phyloP scores from a whole-genome alignment of 2,329 filamentous ascomycete genomes.

The Pseudonectria foliicola region DNA sequence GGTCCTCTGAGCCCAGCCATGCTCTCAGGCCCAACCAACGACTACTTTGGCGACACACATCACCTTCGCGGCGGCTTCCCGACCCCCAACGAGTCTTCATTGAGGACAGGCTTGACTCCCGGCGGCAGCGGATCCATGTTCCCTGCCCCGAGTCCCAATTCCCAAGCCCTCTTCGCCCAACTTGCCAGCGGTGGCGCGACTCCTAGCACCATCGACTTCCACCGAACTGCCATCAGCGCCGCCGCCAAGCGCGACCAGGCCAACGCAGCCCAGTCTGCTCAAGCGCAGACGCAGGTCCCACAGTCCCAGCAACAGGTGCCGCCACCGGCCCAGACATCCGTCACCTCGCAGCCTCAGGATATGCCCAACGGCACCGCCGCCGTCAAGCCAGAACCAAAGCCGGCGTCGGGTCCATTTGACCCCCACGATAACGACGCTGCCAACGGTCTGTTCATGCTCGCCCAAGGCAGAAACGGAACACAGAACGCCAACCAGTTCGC shows the following conservation, averaged over 20 bases:
- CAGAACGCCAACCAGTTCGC: constrained; percentile 44
- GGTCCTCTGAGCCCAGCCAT: constrained; percentile 95
- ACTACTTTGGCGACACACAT: constrained; percentile 81
- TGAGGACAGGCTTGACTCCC: constrained; percentile 85
- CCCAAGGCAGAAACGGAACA: constrained; percentile 57
- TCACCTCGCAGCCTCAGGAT: constrained; percentile 51
- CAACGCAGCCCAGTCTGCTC: constrained; percentile 23
- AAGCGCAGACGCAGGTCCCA: constrained; percentile 31
- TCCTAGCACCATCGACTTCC: constrained; percentile 87
- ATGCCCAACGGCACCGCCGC: constrained; percentile 31
- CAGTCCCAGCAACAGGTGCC: constrained; percentile 27
- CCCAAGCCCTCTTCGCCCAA: constrained; percentile 73
- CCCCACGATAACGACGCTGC: constrained; percentile 93
- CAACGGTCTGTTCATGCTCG: constrained; percentile 87
- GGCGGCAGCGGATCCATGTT: constrained; percentile 97
- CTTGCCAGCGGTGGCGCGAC: constrained; percentile 77
- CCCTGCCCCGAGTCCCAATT: constrained; percentile 81
- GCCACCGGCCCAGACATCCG: constrained; percentile 13
- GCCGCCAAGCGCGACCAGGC: constrained; percentile 54
- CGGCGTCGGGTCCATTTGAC: constrained; percentile 62
- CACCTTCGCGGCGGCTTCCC: constrained; percentile 78
- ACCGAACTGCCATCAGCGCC: constrained; percentile 81
- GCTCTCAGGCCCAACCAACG: constrained; percentile 77
- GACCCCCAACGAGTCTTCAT: constrained; percentile 91
- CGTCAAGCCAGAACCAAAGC: constrained; percentile 43